Conservation (phyloP, 345 rosid genomes). For the Pistacia atlantica region DNA sequence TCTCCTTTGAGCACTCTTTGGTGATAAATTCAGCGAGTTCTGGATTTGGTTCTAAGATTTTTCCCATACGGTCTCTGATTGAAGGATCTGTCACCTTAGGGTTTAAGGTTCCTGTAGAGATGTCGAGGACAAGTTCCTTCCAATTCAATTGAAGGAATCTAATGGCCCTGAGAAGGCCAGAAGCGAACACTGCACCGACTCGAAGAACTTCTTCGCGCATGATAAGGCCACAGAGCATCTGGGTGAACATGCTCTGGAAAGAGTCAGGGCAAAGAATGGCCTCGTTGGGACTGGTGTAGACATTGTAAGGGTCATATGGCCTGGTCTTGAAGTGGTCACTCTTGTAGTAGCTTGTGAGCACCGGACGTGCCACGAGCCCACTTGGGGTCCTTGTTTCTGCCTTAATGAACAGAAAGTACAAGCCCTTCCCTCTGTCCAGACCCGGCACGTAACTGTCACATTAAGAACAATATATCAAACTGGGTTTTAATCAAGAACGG, state of each 20-base stretch:
- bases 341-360: constrained; percentile 90
- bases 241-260: constrained; percentile 88
- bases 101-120: constrained; percentile 62
- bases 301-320: constrained; percentile 79
- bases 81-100: constrained; percentile 55
- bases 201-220: constrained; percentile 77
- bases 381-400: constrained; percentile 81
- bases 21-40: constrained; percentile 59
- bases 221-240: constrained; percentile 84
- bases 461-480: constrained; percentile 3
- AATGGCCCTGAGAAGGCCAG: constrained; percentile 85
- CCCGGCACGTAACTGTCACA: constrained; percentile 69
- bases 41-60: constrained; percentile 59
- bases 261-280: constrained; percentile 85
- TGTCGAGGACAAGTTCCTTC: constrained; percentile 59
- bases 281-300: constrained; percentile 84
- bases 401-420: constrained; percentile 80
- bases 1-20: constrained; percentile 51
- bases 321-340: constrained; percentile 77
- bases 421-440: constrained; percentile 85
- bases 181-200: constrained; percentile 88
- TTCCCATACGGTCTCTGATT: constrained; percentile 41
- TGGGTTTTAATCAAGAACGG: not conserved
- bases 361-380: constrained; percentile 88
- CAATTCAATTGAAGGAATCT: constrained; percentile 75